Percentiles rank a stretch among this genome's conserved stretches.
Conservation (phyloP, 345 rosid species). For the Lepidium sativum region DNA sequence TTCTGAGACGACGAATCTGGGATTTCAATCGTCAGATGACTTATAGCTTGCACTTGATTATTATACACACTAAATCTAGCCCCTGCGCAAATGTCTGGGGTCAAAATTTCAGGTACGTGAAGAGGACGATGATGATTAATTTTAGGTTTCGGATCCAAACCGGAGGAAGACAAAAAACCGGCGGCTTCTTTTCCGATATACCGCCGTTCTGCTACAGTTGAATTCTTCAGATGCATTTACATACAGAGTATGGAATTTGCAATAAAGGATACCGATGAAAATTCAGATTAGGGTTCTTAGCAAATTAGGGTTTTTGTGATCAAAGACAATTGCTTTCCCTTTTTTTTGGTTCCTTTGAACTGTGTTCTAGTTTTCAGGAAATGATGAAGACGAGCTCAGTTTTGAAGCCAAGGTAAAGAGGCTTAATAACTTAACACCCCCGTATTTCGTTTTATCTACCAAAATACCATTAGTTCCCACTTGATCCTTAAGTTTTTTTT, state of each 20-base stretch:
- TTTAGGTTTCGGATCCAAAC: slow-evolving; percentile 24
- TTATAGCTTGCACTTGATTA: slow-evolving; percentile 24
- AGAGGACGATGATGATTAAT: slow-evolving; percentile 26
- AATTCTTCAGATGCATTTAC: slow-evolving; percentile 41
- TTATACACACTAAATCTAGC: slow-evolving; percentile 19
- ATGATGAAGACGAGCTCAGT: slow-evolving; percentile 26
- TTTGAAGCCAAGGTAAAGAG: slow-evolving; percentile 25
- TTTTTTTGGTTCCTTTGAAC: slow-evolving; percentile 8
- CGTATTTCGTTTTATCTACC: not conserved
- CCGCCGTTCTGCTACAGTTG: slow-evolving; percentile 27
- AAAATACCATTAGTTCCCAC: slow-evolving; percentile 16
- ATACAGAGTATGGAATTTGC: slow-evolving; percentile 12
- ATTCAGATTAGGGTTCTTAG: slow-evolving; percentile 13
- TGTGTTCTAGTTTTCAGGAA: slow-evolving; percentile 17
- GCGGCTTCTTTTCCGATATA: slow-evolving; percentile 36
- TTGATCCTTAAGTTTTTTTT: slow-evolving; percentile 2
- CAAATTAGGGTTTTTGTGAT: slow-evolving; percentile 17
- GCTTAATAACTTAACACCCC: not conserved
- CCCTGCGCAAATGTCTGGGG: slow-evolving; percentile 6
- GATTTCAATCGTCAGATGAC: slow-evolving; percentile 42
- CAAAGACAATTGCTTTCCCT: not conserved
- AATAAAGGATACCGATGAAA: not conserved
- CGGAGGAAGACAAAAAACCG: slow-evolving; percentile 18
- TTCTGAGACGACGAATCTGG: slow-evolving; percentile 26
- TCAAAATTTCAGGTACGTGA: slow-evolving; percentile 19